Evolutionary conservation across 306 rosid genomes (phyloP), one percentile per base, ranked within the genome.

Genomic region (Cicer bijugum): DNA sequence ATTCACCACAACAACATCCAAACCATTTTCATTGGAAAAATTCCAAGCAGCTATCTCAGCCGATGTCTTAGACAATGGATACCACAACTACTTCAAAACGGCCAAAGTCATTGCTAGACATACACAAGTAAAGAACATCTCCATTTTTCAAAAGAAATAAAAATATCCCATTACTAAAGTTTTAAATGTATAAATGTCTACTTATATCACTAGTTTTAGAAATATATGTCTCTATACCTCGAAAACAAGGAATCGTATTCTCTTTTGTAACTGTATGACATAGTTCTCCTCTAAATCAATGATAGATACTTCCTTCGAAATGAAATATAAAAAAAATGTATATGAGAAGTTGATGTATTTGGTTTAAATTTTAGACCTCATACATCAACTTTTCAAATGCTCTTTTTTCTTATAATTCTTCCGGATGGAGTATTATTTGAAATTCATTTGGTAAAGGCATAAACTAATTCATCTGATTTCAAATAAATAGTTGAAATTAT

Each of bases 1-100:
- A 78, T 93, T 93, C 57, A 93, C 89, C 76, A 87, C 96, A 71
- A 93, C 98, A 83, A 93, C 86, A 80, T 91, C 98, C 84, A 91
- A 83, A 55, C 84, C 92, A 57, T 79, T 88, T 86, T 88, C 96
- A 78, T 89, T 82, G 15, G 90, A 76, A 87, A 93, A 89, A 28
- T 89, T 91, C 97, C 96, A 88, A 15, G 96, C 96, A 17, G 91
- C 90, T 75, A 89, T 91, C 90, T 93, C 98, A 3, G 98, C 97
- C 74, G 86, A 75, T 7, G 94, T 85, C 81, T 93, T 93, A 16
- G 96, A 91, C 74, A 93, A 12, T 1, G 98, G 87, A 89, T 93
- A 93, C 98, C 98, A 93, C 69, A 89, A 56, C 98, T 93, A 68
- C 48, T 76, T 42, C 64, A 72, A 60, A 12, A 46, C 35, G 4